Evolutionary conservation across 495 filamentous ascomycete species (phyloP), one percentile per base, ranked within the genome.

Genomic region (Friedmanniomyces simplex): DNA sequence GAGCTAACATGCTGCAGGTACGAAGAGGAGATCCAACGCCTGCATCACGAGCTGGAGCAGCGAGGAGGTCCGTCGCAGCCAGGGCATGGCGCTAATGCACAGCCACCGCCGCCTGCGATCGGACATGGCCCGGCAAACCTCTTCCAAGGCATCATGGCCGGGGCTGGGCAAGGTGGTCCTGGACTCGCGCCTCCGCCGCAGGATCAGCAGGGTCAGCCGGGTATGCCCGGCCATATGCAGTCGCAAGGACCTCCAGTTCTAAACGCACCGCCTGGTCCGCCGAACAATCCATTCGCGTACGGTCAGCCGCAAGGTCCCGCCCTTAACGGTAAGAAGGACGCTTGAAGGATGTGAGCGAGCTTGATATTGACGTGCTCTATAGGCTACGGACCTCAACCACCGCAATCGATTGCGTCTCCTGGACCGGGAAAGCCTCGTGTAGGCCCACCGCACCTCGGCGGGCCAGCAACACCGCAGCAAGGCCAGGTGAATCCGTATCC

Each of bases 81-180:
- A 25, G 24, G 16, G 3, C 86, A 84, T 63, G 80, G 79, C 41
- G 86, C 82, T n/a, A 83, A 85, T 48, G 78, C 86, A 2, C 89
- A 91, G 58, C 85, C 86, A 47, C 87, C 86, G 28, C 88, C 89
- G 32, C 89, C 89, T 45, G 78, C 86, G 26, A 85, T 98, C 69
- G 89, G 90, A n/a, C 86, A 93, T 68, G 90, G 93, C 39, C 85
- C 87, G 25, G 89, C 83, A 69, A 91, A 94, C 68, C 77, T 96
- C 39, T 97, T 98, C 67, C 86, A 89, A 61, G 89, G 88, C 24
- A 96, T 98, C 63, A 96, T 98, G 87, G 79, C 93, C 58, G 91
- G 91, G 55, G 85, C 85, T 71, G 86, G 84, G 67, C 89, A 89
- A 76, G 89, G 86, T 59, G 83, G 80, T 14, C 87, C 89, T 57